These are phyloP conservation scores for Plasmodium inui DNA, from an alignment of 169 alveolate species.

Conservation along the genomic window DNA sequence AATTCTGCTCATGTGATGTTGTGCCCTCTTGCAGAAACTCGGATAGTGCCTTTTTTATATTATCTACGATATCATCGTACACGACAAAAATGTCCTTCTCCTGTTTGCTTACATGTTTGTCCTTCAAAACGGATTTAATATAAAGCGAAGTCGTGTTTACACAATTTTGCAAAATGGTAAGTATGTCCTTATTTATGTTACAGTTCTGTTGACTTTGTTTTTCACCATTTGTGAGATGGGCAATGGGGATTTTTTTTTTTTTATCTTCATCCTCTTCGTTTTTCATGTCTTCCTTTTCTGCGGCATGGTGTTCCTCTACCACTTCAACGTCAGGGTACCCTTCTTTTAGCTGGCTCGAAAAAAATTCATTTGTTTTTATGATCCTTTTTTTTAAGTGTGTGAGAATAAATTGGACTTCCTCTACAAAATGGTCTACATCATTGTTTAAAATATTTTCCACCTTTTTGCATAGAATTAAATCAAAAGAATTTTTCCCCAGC, in stretches of 20 bases:
- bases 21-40: constrained; percentile 5
- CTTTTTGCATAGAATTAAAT: constrained; percentile 27
- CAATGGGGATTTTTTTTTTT: not conserved
- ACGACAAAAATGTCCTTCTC: constrained; percentile 44
- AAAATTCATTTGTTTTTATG: constrained; percentile 57
- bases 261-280: not conserved
- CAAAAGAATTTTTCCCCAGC: not conserved
- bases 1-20: not conserved
- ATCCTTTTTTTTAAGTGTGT: constrained; percentile 44
- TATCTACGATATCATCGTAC: constrained; percentile 44
- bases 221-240: not conserved
- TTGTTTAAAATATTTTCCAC: constrained; percentile 36
- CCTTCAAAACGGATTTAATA: constrained; percentile 46
- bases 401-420: constrained; percentile 50
- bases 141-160: constrained; percentile 52
- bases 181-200: constrained; percentile 19
- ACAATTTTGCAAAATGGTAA: constrained; percentile 61
- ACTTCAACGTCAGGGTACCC: constrained; percentile 1
- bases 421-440: constrained; percentile 43
- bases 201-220: not conserved
- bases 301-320: not conserved
- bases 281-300: not conserved
- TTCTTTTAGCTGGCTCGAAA: constrained; percentile 19
- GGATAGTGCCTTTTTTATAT: constrained; percentile 54
- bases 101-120: constrained; percentile 5